A percentile compares a stretch with the other conserved stretches of the same genome.
These are phyloP conservation scores for Barnettozyma wickerhamii DNA, from an alignment of 805 yeast species.

Conservation along the genomic window DNA sequence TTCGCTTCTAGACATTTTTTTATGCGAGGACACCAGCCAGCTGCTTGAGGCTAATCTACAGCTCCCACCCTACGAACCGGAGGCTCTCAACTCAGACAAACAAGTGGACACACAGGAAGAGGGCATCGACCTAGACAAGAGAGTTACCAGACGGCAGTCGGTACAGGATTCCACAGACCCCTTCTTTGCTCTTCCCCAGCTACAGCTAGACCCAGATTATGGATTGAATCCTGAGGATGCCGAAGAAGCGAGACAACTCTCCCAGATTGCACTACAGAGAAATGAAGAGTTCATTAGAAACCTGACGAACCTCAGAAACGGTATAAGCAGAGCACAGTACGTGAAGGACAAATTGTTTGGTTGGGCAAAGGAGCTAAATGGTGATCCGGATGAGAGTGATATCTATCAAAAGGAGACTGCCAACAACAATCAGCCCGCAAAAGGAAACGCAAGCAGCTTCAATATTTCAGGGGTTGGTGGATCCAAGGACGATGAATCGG, in stretches of 20 bases:
- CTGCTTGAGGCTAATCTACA: conserved; percentile 60
- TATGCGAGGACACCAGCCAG: conserved; percentile 82
- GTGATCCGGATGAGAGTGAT: conserved; percentile 46
- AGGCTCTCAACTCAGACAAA: conserved; percentile 20
- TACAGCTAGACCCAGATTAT: conserved; percentile 37
- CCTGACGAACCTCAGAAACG: conserved; percentile 66
- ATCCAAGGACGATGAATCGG: conserved; percentile 18
- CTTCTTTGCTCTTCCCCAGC: conserved; percentile 61
- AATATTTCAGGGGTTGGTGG: conserved; percentile 9
- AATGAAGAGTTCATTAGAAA: conserved; percentile 84
- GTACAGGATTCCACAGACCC: conserved; percentile 43
- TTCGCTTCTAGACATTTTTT: conserved; percentile 67
- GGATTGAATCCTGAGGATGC: conserved; percentile 54
- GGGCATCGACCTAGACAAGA: conserved; percentile 23
- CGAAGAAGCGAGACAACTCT: conserved; percentile 66
- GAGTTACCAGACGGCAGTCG: conserved; percentile 26
- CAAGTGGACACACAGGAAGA: conserved; percentile 11
- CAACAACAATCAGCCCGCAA: conserved; percentile 4
- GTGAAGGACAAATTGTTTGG: conserved; percentile 62
- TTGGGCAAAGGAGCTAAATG: conserved; percentile 88
- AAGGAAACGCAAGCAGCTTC: conserved; percentile 8
- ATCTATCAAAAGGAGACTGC: conserved; percentile 29
- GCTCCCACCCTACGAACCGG: conserved; percentile 61
- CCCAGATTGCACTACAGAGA: conserved; percentile 76
- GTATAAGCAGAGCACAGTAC: conserved; percentile 73